phyloP scores from a whole-genome alignment of 2,329 filamentous ascomycete genomes.

The Exophiala calicioides region DNA sequence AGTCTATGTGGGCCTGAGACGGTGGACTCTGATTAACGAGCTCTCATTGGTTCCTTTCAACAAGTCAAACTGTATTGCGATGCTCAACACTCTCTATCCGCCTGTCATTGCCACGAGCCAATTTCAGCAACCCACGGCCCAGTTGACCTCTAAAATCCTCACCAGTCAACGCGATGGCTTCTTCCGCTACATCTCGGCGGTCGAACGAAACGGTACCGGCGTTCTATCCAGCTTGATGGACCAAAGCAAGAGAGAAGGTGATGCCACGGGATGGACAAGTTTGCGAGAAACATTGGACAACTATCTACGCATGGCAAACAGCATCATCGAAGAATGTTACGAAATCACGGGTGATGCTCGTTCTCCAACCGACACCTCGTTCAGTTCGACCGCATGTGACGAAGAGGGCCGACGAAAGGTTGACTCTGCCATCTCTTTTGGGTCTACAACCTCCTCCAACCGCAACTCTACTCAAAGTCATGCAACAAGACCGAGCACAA shows the following conservation, averaged over 20 bases:
- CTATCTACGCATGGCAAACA: slow-evolving; percentile 60
- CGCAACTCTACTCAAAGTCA: slow-evolving; percentile 39
- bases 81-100: slow-evolving; percentile 68
- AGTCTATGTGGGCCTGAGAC: slow-evolving; percentile 61
- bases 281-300: slow-evolving; percentile 55
- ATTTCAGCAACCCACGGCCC: slow-evolving; percentile 50
- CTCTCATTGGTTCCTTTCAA: slow-evolving; percentile 63
- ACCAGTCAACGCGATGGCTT: slow-evolving; percentile 61
- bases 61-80: slow-evolving; percentile 66
- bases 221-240: slow-evolving; percentile 57
- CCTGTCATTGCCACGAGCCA: slow-evolving; percentile 48
- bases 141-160: slow-evolving; percentile 55
- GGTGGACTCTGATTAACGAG: slow-evolving; percentile 68
- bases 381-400: slow-evolving; percentile 35
- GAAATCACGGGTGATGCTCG: slow-evolving; percentile 49
- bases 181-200: slow-evolving; percentile 62
- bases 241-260: slow-evolving; percentile 53
- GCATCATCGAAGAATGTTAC: slow-evolving; percentile 61
- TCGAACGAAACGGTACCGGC: slow-evolving; percentile 57
- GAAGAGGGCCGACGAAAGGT: slow-evolving; percentile 53
- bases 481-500: slow-evolving; percentile 32
- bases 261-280: slow-evolving; percentile 58
- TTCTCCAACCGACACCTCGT: slow-evolving; percentile 28
- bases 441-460: slow-evolving; percentile 41
- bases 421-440: slow-evolving; percentile 66